A percentile compares a stretch with the other conserved stretches of the same genome.
These are phyloP conservation scores for Penicillium sp. DNA, from an alignment of 2,329 filamentous ascomycete genomes.

Conservation along the genomic window DNA sequence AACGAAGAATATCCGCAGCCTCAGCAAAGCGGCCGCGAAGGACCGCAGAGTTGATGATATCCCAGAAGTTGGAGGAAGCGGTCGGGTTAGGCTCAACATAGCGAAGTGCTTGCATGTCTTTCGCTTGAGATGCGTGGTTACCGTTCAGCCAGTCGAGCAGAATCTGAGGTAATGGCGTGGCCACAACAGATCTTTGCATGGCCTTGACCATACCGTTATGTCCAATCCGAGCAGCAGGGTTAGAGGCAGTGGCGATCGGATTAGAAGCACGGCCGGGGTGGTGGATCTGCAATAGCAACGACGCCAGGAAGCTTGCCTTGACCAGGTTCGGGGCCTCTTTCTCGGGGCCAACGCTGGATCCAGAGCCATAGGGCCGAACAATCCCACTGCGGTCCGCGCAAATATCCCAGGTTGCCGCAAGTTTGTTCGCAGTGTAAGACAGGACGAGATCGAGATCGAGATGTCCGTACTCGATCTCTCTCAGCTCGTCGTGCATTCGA, in stretches of 20 bases:
- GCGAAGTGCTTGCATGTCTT: conserved; percentile 62
- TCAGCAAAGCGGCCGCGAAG: conserved; percentile 69
- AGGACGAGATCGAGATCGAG: conserved; percentile 30
- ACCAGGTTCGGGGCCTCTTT: conserved; percentile 59
- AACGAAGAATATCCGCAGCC: conserved; percentile 63
- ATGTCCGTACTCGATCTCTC: conserved; percentile 31
- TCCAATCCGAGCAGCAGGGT: conserved; percentile 23
- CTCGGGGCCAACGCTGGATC: conserved; percentile 62
- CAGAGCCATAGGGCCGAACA: conserved; percentile 36
- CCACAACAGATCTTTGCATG: conserved; percentile 23
- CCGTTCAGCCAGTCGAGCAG: conserved; percentile 77
- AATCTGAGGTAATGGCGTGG: conserved; percentile 62
- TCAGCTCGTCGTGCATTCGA: conserved; percentile 54
- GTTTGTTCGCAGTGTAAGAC: conserved; percentile 33
- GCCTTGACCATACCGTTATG: conserved; percentile 30
- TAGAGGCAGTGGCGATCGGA: conserved; percentile 20
- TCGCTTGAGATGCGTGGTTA: conserved; percentile 67
- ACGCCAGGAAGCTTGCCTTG: conserved; percentile 75
- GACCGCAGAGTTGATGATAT: conserved; percentile 67
- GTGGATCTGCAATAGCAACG: conserved; percentile 71
- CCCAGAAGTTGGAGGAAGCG: conserved; percentile 76
- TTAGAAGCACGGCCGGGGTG: conserved; percentile 54
- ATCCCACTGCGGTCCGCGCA: conserved; percentile 41
- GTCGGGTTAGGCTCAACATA: conserved; percentile 67
- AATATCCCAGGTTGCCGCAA: conserved; percentile 34